Conservation (phyloP, 2,329 filamentous ascomycete genomes). For the Emericellopsis cladophorae region DNA sequence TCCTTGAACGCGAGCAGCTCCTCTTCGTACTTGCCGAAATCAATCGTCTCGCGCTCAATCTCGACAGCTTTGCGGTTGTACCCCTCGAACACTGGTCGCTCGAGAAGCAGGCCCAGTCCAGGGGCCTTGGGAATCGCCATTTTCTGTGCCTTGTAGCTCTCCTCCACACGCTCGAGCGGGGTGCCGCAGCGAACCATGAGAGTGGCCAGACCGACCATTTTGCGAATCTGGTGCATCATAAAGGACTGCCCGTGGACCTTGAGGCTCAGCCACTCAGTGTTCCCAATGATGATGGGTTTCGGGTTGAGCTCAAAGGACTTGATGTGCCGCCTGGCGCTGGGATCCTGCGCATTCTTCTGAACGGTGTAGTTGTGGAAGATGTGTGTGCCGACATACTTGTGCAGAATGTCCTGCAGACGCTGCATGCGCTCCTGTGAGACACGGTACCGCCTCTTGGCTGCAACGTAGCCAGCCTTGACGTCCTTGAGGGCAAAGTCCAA, state of each 20-base stretch:
- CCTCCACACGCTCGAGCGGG: conserved; percentile 54
- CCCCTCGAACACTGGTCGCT: conserved; percentile 79
- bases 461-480: conserved; percentile 70
- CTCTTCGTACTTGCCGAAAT: conserved; percentile 66
- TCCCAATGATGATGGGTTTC: conserved; percentile 69
- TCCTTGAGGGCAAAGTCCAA: conserved; percentile 56
- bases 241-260: conserved; percentile 97
- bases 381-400: conserved; percentile 67
- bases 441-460: conserved; percentile 75
- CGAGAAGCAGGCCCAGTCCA: conserved; percentile 73
- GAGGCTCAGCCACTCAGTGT: conserved; percentile 89
- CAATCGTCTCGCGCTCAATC: conserved; percentile 54
- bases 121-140: conserved; percentile 93
- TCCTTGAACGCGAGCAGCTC: conserved; percentile 86
- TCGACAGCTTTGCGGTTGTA: conserved; percentile 67
- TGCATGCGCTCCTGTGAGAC: conserved; percentile 59
- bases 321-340: conserved; percentile 81
- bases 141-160: conserved; percentile 59
- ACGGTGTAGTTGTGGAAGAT: conserved; percentile 99
- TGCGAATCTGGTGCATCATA: conserved; percentile 99
- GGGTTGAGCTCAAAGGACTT: conserved; percentile 76
- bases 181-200: conserved; percentile 76
- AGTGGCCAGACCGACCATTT: conserved; percentile 92
- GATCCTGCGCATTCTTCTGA: conserved; percentile 68
- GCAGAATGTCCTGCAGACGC: conserved; percentile 63